Base-by-base conservation (phyloP, 495 filamentous ascomycete species). In the Parmelia sp. region DNA sequence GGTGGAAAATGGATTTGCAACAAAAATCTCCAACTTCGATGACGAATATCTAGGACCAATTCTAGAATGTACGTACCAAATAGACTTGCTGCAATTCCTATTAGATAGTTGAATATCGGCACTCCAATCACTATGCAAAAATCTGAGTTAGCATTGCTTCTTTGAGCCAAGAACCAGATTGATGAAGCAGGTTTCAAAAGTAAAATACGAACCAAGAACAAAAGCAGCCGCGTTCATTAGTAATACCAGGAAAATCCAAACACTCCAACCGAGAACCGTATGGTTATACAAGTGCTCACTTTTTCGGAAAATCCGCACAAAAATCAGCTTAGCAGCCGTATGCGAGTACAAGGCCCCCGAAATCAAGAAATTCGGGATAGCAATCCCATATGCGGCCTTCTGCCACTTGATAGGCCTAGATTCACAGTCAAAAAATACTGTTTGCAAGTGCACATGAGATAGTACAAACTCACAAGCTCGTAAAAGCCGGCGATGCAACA, bases 61-160 rank as follows among this genome's bases (percentile, higher is more conserved):
- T n/a, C n/a, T n/a, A n/a, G n/a, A n/a, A n/a, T n/a, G n/a, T n/a
- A n/a, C n/a, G n/a, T n/a, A n/a, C n/a, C 77, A 55, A 77, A 78
- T 8, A 79, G 64, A 37, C 65, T 70, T 15, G 76, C 79, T 4
- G 77, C 76, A 39, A 80, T 78, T 5, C 80, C 76, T 12, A 83
- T 77, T 57, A 83, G 64, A 19, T 81, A 82, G 31, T 79, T 77
- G 74, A 83, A 83, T 60, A 82, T 82, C 27, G 82, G 82, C 35
- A 84, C 74, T 8, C 79, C 78, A 37, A 82, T 79, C 0, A 81
- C 75, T 31, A n/a, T n/a, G n/a, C n/a, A n/a, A n/a, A n/a, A n/a
- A n/a, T n/a, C n/a, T n/a, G n/a, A n/a, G n/a, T n/a, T n/a, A n/a
- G n/a, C n/a, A n/a, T n/a, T n/a, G n/a, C n/a, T n/a, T n/a, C n/a